Conservation (phyloP, 805 yeast genomes). For the Yamadazyma paraphyllophila region DNA sequence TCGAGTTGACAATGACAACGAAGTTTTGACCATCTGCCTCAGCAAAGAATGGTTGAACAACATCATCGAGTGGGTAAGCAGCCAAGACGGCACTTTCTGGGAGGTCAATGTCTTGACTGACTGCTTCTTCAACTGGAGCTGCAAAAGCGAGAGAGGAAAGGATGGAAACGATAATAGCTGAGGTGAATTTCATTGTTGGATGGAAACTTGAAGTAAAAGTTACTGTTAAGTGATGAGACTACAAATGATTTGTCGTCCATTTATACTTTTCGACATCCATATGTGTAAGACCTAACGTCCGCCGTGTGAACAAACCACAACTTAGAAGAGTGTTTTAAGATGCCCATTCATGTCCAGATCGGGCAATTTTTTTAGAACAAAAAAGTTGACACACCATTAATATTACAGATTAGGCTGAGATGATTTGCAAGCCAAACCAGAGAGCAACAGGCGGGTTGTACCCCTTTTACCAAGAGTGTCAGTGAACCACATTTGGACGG, state of each 20-base stretch:
- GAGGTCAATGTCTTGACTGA: slow-evolving; percentile 8
- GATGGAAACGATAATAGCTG: slow-evolving; percentile 12
- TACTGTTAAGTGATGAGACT: background rate
- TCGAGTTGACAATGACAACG: slow-evolving; percentile 16
- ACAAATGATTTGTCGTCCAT: background rate
- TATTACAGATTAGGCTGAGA: too few relatives aligned
- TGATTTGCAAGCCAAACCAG: too few relatives aligned
- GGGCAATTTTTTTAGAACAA: slow-evolving; percentile 10
- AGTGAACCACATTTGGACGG: background rate
- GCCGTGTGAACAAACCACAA: background rate
- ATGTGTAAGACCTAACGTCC: too few relatives aligned
- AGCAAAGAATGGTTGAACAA: slow-evolving; percentile 11
- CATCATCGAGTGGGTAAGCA: slow-evolving; percentile 12
- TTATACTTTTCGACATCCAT: background rate
- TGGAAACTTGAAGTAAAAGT: background rate
- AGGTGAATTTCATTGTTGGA: slow-evolving; percentile 14
- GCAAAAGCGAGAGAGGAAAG: slow-evolving; percentile 10
- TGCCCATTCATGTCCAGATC: slow-evolving; percentile 14
- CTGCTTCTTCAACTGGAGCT: slow-evolving; percentile 15
- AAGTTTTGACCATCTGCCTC: slow-evolving; percentile 12
- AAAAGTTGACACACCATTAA: background rate
- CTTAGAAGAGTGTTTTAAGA: background rate
- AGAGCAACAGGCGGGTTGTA: too few relatives aligned
- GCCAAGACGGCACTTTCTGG: slow-evolving; percentile 16
- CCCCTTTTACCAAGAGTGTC: too few relatives aligned